These are phyloP conservation scores for Coemansia sp. DNA, from an alignment of 192 early-diverging fungal genomes.

Conservation along the genomic window DNA sequence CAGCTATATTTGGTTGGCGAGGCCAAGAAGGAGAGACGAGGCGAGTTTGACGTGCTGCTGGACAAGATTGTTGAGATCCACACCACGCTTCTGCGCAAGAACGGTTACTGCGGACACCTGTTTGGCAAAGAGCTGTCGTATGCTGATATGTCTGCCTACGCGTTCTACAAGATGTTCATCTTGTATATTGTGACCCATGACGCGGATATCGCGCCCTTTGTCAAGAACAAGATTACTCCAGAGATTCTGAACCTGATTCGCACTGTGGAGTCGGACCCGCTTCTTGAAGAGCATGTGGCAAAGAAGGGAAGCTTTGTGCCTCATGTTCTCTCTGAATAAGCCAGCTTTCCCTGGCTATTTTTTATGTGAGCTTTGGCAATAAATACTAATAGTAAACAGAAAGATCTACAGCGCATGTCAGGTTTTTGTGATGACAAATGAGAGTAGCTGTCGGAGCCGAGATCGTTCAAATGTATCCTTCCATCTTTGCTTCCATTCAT, in stretches of 20 bases:
- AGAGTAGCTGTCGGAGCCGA: background rate
- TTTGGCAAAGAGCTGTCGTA: constrained; percentile 47
- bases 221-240: constrained; percentile 26
- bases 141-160: constrained; percentile 40
- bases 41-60: constrained; percentile 18
- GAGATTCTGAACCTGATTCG: constrained; percentile 33
- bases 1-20: background rate
- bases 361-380: background rate
- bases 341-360: background rate
- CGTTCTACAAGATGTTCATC: constrained; percentile 20
- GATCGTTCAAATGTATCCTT: background rate
- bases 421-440: background rate
- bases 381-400: background rate
- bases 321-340: background rate
- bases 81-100: constrained; percentile 39
- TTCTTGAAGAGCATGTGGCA: background rate
- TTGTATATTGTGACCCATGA: background rate
- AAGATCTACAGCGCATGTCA: background rate
- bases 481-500: background rate
- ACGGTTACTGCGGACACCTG: constrained; percentile 58
- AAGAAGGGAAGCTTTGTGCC: constrained; percentile 1
- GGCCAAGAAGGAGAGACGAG: constrained; percentile 22
- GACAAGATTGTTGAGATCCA: constrained; percentile 37
- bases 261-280: constrained; percentile 20
- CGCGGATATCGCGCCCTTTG: background rate